Percentiles rank a stretch among this genome's conserved stretches.
phyloP scores from a whole-genome alignment of 2,329 filamentous ascomycete species.

The Xylaria sp. region DNA sequence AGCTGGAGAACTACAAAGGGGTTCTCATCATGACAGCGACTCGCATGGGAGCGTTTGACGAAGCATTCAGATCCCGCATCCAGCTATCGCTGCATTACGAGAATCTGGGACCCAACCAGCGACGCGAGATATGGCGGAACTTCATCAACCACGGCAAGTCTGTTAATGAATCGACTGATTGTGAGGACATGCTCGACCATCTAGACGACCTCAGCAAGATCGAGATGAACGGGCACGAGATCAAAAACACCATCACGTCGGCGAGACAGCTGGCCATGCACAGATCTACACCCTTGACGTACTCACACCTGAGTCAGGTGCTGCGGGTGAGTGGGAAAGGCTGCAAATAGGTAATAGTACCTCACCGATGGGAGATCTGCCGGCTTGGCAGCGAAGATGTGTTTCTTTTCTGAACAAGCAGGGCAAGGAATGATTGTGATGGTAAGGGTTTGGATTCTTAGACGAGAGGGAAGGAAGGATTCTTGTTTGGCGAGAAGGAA shows the following conservation, averaged over 20 bases:
- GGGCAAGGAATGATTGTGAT: neutral
- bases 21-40: slow-evolving; percentile 15
- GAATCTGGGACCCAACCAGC: neutral
- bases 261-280: slow-evolving; percentile 11
- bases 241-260: slow-evolving; percentile 12
- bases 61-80: slow-evolving; percentile 18
- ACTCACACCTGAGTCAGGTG: slow-evolving; percentile 5
- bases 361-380: no score
- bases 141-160: slow-evolving; percentile 6
- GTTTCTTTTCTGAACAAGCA: neutral
- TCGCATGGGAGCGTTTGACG: slow-evolving; percentile 14
- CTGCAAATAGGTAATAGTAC: slow-evolving; percentile 1
- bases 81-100: slow-evolving; percentile 15
- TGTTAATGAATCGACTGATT: neutral
- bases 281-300: slow-evolving; percentile 1
- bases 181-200: slow-evolving; percentile 3
- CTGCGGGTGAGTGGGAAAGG: slow-evolving; percentile 7
- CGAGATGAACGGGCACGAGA: slow-evolving; percentile 14
- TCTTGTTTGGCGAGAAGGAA: neutral
- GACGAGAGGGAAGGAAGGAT: neutral
- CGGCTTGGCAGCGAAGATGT: no score
- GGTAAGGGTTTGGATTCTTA: neutral
- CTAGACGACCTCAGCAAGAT: slow-evolving; percentile 1
- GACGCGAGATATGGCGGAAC: slow-evolving; percentile 13
- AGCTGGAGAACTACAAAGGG: slow-evolving; percentile 14